These are phyloP conservation scores for Pseudogymnoascus sp. DNA, from an alignment of 2,329 filamentous ascomycete species.

Conservation along the genomic window DNA sequence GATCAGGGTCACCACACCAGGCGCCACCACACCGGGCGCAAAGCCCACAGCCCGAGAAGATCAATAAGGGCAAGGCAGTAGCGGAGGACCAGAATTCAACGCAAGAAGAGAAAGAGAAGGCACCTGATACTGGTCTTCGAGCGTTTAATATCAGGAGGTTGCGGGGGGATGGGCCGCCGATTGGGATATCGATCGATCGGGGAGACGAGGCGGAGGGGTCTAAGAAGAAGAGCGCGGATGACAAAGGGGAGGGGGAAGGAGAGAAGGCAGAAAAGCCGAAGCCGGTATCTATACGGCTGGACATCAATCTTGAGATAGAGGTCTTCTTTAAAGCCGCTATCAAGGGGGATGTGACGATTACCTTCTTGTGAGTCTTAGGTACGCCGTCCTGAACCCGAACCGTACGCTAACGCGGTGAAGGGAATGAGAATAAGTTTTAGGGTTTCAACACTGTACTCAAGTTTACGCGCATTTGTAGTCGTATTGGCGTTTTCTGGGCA, in stretches of 20 bases:
- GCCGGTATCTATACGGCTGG: constrained; percentile 59
- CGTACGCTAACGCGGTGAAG: background rate
- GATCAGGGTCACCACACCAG: background rate
- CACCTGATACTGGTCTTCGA: constrained; percentile 18
- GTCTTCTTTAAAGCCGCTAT: constrained; percentile 61
- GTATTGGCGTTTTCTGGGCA: background rate
- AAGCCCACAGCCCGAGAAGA: background rate
- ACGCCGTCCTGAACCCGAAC: background rate
- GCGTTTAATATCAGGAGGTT: constrained; percentile 22
- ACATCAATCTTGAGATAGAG: constrained; percentile 71
- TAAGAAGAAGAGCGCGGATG: background rate
- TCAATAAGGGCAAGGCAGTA: background rate
- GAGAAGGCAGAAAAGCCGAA: constrained; percentile 41
- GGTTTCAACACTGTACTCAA: background rate
- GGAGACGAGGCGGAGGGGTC: constrained; percentile 17
- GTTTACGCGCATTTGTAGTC: background rate
- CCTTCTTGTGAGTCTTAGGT: constrained; percentile 20
- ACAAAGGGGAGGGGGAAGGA: constrained; percentile 34
- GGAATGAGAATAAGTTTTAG: background rate
- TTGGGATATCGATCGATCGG: constrained; percentile 16
- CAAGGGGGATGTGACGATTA: constrained; percentile 67
- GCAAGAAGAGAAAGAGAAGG: background rate
- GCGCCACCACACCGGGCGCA: background rate
- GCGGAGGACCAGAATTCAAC: background rate
- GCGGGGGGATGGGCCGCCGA: constrained; percentile 14